phyloP scores from a whole-genome alignment of 2,329 filamentous ascomycete genomes.

The Graphilbum fragrans region DNA sequence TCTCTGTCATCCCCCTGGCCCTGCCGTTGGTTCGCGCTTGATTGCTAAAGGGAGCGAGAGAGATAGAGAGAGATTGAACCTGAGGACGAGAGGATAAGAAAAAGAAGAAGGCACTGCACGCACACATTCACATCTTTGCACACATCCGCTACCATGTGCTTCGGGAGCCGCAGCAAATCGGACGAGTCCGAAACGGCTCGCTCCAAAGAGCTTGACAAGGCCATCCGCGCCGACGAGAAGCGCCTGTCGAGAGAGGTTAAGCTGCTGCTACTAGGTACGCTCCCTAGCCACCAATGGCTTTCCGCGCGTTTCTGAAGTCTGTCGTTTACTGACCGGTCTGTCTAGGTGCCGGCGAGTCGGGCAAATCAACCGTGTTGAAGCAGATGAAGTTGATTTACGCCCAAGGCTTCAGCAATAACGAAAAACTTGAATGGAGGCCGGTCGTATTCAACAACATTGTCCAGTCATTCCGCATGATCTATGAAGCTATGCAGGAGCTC shows the following conservation, averaged over 20 bases:
- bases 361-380: slow-evolving; percentile 94
- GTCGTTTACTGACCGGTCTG: not conserved
- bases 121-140: too few relatives aligned
- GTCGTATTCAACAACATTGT: slow-evolving; percentile 94
- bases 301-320: not conserved
- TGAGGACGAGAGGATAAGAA: too few relatives aligned
- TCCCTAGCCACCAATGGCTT: too few relatives aligned
- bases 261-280: slow-evolving; percentile 79
- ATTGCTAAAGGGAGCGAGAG: too few relatives aligned
- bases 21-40: too few relatives aligned
- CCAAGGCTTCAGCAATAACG: slow-evolving; percentile 77
- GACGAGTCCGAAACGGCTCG: slow-evolving; percentile 38
- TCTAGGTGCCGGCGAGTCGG: slow-evolving; percentile 82
- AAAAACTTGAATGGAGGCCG: slow-evolving; percentile 86
- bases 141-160: slow-evolving; percentile 43
- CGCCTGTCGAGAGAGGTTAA: slow-evolving; percentile 79
- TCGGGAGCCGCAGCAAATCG: slow-evolving; percentile 41
- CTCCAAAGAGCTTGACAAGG: slow-evolving; percentile 72
- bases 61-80: too few relatives aligned
- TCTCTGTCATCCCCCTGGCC: too few relatives aligned
- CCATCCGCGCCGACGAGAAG: slow-evolving; percentile 80
- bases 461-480: slow-evolving; percentile 80
- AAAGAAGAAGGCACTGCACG: too few relatives aligned
- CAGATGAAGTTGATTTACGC: slow-evolving; percentile 98
- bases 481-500: slow-evolving; percentile 83